Percentiles rank a stretch among this genome's conserved stretches.
These are phyloP conservation scores for Hysterium pulicare DNA, from an alignment of 2,329 filamentous ascomycete species.

Conservation along the genomic window DNA sequence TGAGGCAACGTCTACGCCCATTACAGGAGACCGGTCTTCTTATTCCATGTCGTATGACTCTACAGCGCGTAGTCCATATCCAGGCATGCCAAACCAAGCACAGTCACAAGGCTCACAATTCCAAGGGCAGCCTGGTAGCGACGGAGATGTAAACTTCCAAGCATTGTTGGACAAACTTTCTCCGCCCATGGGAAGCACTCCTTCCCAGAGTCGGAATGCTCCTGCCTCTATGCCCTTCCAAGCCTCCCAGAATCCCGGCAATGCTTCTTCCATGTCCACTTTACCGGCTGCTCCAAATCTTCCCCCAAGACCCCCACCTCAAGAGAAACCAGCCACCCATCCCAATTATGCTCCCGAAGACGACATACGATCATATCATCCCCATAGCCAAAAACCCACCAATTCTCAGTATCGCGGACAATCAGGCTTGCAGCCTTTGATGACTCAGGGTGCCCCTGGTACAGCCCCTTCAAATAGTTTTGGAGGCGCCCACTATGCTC, in stretches of 20 bases:
- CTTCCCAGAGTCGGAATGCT: conserved; percentile 31
- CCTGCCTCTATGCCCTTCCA: conserved; percentile 27
- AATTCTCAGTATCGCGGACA: conserved; percentile 30
- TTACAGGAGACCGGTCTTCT: conserved; percentile 27
- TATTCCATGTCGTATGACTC: conserved; percentile 32
- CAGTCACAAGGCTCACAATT: conserved; percentile 27
- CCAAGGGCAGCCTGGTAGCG: conserved; percentile 21
- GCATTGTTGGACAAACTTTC: conserved; percentile 45
- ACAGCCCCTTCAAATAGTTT: conserved; percentile 4
- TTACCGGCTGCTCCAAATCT: conserved; percentile 41
- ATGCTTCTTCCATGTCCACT: conserved; percentile 32
- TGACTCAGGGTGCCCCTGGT: conserved; percentile 13
- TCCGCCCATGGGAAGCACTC: conserved; percentile 22
- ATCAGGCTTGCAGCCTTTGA: conserved; percentile 20
- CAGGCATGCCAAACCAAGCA: conserved; percentile 24
- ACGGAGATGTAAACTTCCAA: conserved; percentile 44
- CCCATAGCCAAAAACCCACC: conserved; percentile 40
- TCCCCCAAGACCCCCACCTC: conserved; percentile 47
- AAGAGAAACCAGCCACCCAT: conserved; percentile 48
- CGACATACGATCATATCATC: conserved; percentile 50
- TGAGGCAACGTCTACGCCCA: conserved; percentile 28
- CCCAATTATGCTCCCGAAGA: conserved; percentile 47
- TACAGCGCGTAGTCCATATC: conserved; percentile 23
- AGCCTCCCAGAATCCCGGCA: conserved; percentile 28
- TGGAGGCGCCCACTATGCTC: conserved; percentile 8